Evolutionary conservation across 169 alveolate species (phyloP).

Genomic region (Plasmodium berghei): DNA sequence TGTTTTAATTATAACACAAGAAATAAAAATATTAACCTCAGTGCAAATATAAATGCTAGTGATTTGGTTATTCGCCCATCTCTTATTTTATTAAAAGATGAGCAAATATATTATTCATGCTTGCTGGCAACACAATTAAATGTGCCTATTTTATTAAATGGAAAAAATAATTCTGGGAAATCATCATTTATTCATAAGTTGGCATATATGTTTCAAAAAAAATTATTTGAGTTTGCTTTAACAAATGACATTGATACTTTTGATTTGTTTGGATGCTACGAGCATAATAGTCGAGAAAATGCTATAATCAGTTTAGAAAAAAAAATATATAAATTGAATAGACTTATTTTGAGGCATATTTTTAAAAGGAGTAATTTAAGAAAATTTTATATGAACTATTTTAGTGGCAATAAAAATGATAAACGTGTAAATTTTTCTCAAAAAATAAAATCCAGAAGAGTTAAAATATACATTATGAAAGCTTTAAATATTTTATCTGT

Average conservation of each 20-base stretch:
- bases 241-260: constrained; percentile 85
- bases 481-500: constrained; percentile 4
- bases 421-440: background rate
- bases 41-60: background rate
- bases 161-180: constrained; percentile 80
- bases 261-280: constrained; percentile 89
- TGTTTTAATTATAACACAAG: background rate
- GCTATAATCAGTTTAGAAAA: constrained; percentile 37
- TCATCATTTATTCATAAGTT: constrained; percentile 70
- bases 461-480: constrained; percentile 20
- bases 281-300: constrained; percentile 79
- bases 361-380: constrained; percentile 16
- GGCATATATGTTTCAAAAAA: constrained; percentile 67
- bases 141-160: constrained; percentile 80
- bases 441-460: background rate
- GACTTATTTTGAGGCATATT: constrained; percentile 18
- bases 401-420: background rate
- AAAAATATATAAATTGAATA: constrained; percentile 52
- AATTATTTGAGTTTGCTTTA: constrained; percentile 81
- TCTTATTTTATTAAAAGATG: constrained; percentile 49
- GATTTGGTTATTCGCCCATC: constrained; percentile 1
- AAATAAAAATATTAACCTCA: background rate
- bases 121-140: constrained; percentile 45
- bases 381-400: constrained; percentile 20
- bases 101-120: constrained; percentile 33